A percentile compares a stretch with the other conserved stretches of the same genome.
Conservation (phyloP, 176 grass and related monocot species). For the Oryza meridionalis region DNA sequence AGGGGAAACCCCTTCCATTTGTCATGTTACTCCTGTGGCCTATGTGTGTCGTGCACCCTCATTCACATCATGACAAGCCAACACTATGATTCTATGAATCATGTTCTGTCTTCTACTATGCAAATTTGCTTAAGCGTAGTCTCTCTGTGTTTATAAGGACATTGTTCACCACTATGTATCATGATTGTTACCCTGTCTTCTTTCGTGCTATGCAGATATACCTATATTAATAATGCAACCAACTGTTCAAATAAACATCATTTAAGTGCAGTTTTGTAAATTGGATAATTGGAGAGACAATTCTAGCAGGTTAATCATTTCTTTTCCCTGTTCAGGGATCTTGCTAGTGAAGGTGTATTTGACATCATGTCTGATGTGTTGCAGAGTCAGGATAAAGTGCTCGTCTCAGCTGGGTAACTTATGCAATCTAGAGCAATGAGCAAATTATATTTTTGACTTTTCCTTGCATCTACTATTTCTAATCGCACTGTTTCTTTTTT, state of each 20-base stretch:
- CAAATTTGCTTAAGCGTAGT: background rate
- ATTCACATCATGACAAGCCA: background rate
- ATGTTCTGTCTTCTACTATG: background rate
- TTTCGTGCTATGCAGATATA: constrained; percentile 17
- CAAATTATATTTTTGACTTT: constrained; percentile 19
- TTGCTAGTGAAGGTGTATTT: constrained; percentile 71
- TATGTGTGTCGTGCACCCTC: background rate
- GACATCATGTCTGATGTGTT: constrained; percentile 81
- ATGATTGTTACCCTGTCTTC: constrained; percentile 12
- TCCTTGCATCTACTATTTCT: constrained; percentile 29
- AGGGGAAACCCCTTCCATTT: background rate
- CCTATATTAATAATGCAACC: background rate
- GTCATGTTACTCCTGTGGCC: constrained; percentile 24
- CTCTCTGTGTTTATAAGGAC: background rate
- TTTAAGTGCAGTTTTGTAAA: constrained; percentile 33
- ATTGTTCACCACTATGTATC: constrained; percentile 26
- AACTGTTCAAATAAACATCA: background rate
- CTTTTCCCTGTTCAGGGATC: constrained; percentile 60
- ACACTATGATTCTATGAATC: constrained; percentile 15
- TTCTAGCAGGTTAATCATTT: constrained; percentile 35
- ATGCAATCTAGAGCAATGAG: background rate
- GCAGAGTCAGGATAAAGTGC: constrained; percentile 77
- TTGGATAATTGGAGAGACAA: constrained; percentile 13
- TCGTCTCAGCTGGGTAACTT: constrained; percentile 83
- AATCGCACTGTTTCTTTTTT: constrained; percentile 25